Conservation (phyloP, 2,329 filamentous ascomycete genomes). For the Aspergillus glaucus region DNA sequence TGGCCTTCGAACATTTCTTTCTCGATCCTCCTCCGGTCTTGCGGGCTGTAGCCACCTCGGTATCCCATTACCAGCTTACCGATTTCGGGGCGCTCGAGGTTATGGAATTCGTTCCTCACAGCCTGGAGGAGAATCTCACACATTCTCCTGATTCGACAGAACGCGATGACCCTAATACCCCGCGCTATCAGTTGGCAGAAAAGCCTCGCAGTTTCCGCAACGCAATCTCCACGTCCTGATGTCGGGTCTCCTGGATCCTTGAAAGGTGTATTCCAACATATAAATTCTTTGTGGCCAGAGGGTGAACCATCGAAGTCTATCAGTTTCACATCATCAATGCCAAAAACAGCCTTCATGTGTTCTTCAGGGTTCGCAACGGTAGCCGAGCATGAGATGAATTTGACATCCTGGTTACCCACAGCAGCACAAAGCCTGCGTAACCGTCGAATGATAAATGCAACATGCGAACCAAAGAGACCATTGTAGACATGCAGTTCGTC, state of each 20-base stretch:
- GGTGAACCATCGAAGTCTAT: constrained; percentile 92
- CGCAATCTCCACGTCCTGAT: constrained; percentile 75
- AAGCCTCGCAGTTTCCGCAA: constrained; percentile 78
- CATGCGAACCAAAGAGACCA: constrained; percentile 85
- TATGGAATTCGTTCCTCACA: constrained; percentile 69
- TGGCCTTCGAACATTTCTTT: constrained; percentile 96
- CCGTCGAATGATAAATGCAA: constrained; percentile 90
- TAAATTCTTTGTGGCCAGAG: constrained; percentile 83
- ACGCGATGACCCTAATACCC: constrained; percentile 86
- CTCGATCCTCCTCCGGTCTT: constrained; percentile 83
- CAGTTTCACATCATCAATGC: constrained; percentile 70
- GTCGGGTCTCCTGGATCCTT: constrained; percentile 82
- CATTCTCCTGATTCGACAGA: constrained; percentile 79
- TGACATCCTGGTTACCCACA: constrained; percentile 75
- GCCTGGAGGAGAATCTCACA: constrained; percentile 80
- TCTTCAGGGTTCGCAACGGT: constrained; percentile 88
- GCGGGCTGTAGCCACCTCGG: constrained; percentile 85
- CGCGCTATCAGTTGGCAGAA: constrained; percentile 86
- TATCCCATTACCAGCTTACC: constrained; percentile 86
- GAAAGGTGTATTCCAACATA: constrained; percentile 97
- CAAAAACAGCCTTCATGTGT: constrained; percentile 94
- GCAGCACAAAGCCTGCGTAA: constrained; percentile 82
- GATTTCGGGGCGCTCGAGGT: constrained; percentile 67
- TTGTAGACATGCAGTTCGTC: constrained; percentile 96
- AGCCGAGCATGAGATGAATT: constrained; percentile 92